Conservation (phyloP, 805 yeast species). For the Naumovozyma castellii region DNA sequence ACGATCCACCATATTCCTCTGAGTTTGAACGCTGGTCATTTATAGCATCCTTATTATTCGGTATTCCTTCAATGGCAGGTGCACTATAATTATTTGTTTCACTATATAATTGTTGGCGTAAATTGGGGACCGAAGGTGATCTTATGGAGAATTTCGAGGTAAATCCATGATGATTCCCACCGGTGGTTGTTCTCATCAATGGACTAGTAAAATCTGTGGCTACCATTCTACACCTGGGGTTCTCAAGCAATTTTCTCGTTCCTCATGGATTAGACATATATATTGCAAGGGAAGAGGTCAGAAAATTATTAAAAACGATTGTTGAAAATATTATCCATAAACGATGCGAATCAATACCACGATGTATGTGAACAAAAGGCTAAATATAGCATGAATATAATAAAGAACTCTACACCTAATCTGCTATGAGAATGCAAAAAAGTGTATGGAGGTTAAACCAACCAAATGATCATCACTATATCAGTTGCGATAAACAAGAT, state of each 20-base stretch:
- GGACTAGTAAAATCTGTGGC: background rate
- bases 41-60: background rate
- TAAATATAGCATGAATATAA: no score
- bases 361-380: no score
- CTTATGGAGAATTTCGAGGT: conserved; percentile 1
- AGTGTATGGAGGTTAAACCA: conserved; percentile 5
- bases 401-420: no score
- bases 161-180: background rate
- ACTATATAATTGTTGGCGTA: conserved; percentile 6
- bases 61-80: conserved; percentile 2
- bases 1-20: conserved; percentile 19
- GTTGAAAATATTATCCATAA: no score
- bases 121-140: conserved; percentile 15
- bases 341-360: no score
- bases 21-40: background rate
- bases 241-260: no score
- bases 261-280: no score
- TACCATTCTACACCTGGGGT: background rate
- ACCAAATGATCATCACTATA: background rate
- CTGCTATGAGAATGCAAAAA: background rate
- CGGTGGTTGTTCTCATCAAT: background rate
- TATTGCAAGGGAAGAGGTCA: no score
- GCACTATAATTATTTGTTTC: conserved; percentile 6
- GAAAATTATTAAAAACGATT: no score
- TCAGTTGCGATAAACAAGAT: conserved; percentile 25